A percentile compares a stretch with the other conserved stretches of the same genome.
phyloP scores from a whole-genome alignment of 2,329 filamentous ascomycete genomes.

The Dendryphion nanum region DNA sequence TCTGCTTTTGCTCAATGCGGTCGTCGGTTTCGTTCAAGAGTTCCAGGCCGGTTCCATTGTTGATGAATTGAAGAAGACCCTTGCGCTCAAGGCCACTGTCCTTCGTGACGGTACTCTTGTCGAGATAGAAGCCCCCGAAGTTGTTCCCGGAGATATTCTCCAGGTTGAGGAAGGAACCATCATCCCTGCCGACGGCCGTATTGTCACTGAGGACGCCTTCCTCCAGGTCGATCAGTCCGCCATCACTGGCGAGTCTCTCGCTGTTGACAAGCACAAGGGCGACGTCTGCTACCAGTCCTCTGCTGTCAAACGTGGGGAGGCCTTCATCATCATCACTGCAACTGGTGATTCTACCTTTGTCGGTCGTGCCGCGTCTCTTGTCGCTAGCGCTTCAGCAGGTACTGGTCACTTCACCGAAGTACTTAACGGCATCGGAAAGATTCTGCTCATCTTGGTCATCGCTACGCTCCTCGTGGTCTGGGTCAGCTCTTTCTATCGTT shows the following conservation, averaged over 20 bases:
- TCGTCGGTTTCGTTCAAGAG: conserved; percentile 85
- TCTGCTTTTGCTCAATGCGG: conserved; percentile 78
- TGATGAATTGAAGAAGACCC: conserved; percentile 85
- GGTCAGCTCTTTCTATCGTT: conserved; percentile 85
- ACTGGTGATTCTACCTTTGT: conserved; percentile 91
- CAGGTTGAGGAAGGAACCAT: conserved; percentile 90
- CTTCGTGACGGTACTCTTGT: conserved; percentile 75
- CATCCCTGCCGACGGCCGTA: conserved; percentile 82
- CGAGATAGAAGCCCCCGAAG: conserved; percentile 78
- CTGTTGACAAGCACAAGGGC: conserved; percentile 81
- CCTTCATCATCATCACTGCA: conserved; percentile 76
- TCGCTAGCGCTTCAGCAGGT: conserved; percentile 71
- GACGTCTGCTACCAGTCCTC: conserved; percentile 85
- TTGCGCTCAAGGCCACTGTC: conserved; percentile 83
- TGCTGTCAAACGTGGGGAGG: conserved; percentile 86
- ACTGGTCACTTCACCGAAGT: conserved; percentile 90
- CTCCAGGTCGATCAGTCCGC: conserved; percentile 89
- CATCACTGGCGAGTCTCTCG: conserved; percentile 88
- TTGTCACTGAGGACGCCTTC: conserved; percentile 80
- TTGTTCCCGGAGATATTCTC: conserved; percentile 87
- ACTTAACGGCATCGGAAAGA: conserved; percentile 79
- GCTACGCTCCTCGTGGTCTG: conserved; percentile 79
- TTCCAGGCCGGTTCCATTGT: conserved; percentile 88
- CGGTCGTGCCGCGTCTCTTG: conserved; percentile 81
- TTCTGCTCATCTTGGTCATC: conserved; percentile 77